Percentiles rank a stretch among this genome's conserved stretches.
These are phyloP conservation scores for Fistulinella prunicolor DNA, from an alignment of 768 basidiomycete species.

Conservation along the genomic window DNA sequence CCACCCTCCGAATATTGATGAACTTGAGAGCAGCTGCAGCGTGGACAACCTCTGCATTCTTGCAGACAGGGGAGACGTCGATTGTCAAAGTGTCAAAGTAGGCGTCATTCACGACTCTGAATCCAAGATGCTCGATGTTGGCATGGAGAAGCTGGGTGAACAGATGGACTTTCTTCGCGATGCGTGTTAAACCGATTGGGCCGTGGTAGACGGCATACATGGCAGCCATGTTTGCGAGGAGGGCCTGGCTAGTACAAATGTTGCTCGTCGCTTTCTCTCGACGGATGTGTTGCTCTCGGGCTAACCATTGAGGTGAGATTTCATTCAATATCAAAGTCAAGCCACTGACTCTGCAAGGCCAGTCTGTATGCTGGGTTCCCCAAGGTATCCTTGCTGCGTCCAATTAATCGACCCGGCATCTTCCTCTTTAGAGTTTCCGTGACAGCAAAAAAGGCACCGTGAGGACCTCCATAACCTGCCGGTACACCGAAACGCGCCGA, in stretches of 20 bases:
- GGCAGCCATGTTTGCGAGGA: constrained; percentile 98
- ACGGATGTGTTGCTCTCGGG: constrained; percentile 95
- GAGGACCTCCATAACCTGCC: constrained; percentile 95
- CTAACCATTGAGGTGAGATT: constrained; percentile 38
- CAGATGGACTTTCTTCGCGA: constrained; percentile 88
- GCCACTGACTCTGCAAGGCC: constrained; percentile 83
- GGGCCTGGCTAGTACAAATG: constrained; percentile 96
- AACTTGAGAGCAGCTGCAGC: constrained; percentile 54
- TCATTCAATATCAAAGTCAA: not conserved
- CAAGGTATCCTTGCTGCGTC: constrained; percentile 78
- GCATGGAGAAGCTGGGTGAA: constrained; percentile 75
- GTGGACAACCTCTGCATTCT: constrained; percentile 63
- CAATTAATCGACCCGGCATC: constrained; percentile 98
- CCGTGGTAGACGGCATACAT: constrained; percentile 99
- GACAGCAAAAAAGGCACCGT: constrained; percentile 96
- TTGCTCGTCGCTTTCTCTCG: constrained; percentile 98
- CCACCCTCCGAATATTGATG: constrained; percentile 84
- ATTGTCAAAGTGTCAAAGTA: constrained; percentile 94
- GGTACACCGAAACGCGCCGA: constrained; percentile 97
- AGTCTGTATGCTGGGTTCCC: constrained; percentile 90
- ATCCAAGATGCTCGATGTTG: constrained; percentile 70
- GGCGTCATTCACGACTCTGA: constrained; percentile 58
- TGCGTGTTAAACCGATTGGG: constrained; percentile 76
- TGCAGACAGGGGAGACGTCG: constrained; percentile 59
- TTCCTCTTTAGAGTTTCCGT: constrained; percentile 90